Conservation (phyloP, 1,284 basidiomycete species). For the Phellopilus nigrolimitatus region DNA sequence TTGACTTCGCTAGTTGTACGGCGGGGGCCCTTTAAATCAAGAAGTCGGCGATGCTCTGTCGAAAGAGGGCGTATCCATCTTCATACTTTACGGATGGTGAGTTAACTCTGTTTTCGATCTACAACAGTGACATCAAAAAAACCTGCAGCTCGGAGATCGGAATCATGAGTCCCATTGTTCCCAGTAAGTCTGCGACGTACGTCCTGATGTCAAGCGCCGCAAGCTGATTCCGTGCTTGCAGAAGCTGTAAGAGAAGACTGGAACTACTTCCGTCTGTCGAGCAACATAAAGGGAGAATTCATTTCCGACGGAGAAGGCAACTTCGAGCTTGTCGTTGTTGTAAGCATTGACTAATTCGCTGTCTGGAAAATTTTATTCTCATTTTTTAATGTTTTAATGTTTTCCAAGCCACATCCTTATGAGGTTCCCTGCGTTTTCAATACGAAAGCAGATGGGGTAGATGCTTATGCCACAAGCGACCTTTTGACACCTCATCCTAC, state of each 20-base stretch:
- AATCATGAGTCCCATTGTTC: slow-evolving; percentile 19
- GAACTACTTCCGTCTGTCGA: slow-evolving; percentile 27
- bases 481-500: slow-evolving; percentile 42
- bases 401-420: slow-evolving; percentile 14
- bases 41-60: slow-evolving; percentile 27
- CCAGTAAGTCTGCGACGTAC: slow-evolving; percentile 24
- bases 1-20: slow-evolving; percentile 30
- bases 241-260: slow-evolving; percentile 23
- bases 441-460: slow-evolving; percentile 22
- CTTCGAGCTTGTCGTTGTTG: slow-evolving; percentile 22
- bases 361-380: neutral
- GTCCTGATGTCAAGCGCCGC: too few relatives aligned
- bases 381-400: too few relatives aligned
- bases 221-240: neutral
- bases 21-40: slow-evolving; percentile 28
- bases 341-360: slow-evolving; percentile 7
- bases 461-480: slow-evolving; percentile 38
- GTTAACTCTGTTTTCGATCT: slow-evolving; percentile 9
- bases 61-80: slow-evolving; percentile 24
- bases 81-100: slow-evolving; percentile 26
- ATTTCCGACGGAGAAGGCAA: slow-evolving; percentile 20
- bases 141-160: slow-evolving; percentile 23
- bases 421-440: slow-evolving; percentile 20
- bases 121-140: neutral
- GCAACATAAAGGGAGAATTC: slow-evolving; percentile 7